These are phyloP conservation scores for Myxozyma mucilagina DNA, from an alignment of 805 yeast species.

Conservation along the genomic window DNA sequence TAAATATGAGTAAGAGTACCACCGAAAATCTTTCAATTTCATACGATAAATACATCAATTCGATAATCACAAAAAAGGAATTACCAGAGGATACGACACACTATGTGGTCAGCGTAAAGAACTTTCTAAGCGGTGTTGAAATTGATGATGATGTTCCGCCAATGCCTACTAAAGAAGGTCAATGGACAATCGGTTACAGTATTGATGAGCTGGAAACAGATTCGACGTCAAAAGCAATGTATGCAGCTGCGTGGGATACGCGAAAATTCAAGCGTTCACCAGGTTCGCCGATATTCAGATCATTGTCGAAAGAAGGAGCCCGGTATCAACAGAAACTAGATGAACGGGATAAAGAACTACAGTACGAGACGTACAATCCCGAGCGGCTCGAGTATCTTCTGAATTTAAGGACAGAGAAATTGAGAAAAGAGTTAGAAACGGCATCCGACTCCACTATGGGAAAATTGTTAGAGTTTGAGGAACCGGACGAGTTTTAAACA, in stretches of 20 bases:
- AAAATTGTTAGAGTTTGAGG: not conserved
- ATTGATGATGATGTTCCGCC: conserved; percentile 8
- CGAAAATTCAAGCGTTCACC: not conserved
- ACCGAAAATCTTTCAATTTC: not conserved
- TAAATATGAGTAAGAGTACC: not conserved
- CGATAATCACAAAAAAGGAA: not conserved
- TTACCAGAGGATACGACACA: conserved; percentile 19
- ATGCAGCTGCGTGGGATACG: not conserved
- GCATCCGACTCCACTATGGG: not conserved
- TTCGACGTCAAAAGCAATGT: not conserved
- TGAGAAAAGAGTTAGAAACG: not conserved
- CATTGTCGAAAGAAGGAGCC: conserved; percentile 39
- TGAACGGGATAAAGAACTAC: conserved; percentile 26
- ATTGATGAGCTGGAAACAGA: not conserved
- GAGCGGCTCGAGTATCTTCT: conserved; percentile 3
- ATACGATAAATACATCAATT: not conserved
- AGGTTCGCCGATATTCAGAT: conserved; percentile 36
- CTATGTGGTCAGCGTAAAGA: conserved; percentile 28
- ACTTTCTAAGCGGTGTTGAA: conserved; percentile 4
- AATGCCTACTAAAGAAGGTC: conserved; percentile 2
- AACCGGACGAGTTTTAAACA: not conserved
- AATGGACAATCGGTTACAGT: conserved; percentile 13
- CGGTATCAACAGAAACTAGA: conserved; percentile 28
- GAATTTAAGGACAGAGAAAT: not conserved
- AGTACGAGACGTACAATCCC: conserved; percentile 14